Conservation (phyloP, 75 land plant species). For the Isoetes taiwanensis region DNA sequence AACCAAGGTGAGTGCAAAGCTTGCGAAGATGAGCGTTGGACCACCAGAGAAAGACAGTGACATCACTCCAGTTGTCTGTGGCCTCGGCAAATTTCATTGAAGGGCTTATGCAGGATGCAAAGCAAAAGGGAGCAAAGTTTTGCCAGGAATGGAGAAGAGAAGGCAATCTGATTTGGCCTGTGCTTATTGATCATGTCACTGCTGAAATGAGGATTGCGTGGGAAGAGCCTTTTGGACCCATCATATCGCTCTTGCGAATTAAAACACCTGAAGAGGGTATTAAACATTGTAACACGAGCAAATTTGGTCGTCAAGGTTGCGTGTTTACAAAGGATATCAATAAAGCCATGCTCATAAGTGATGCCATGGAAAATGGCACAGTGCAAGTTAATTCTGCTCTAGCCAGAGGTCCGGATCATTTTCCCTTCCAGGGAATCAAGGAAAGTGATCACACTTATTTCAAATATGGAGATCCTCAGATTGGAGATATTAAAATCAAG, state of each 20-base stretch:
- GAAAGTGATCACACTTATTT: too few relatives aligned
- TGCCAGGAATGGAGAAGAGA: constrained; percentile 4
- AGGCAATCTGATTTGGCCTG: constrained; percentile 6
- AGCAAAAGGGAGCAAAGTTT: background rate
- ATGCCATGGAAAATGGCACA: constrained; percentile 6
- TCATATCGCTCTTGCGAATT: background rate
- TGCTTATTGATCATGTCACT: background rate
- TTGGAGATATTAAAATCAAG: too few relatives aligned
- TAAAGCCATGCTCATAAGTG: background rate
- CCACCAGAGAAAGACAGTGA: constrained; percentile 6
- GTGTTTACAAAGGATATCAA: background rate
- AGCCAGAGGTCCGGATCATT: constrained; percentile 2
- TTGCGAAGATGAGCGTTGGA: constrained; percentile 1
- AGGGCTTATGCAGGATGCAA: constrained; percentile 1
- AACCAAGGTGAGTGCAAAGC: background rate
- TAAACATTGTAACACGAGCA: constrained; percentile 4
- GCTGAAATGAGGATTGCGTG: constrained; percentile 6
- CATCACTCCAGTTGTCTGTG: background rate
- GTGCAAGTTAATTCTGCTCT: constrained; percentile 1
- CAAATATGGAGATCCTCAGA: too few relatives aligned
- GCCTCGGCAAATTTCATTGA: constrained; percentile 5
- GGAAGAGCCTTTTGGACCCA: constrained; percentile 4
- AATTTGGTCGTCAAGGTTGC: background rate
- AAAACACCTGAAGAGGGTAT: constrained; percentile 3
- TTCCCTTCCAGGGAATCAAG: constrained; percentile 9